Conservation (phyloP, 2,329 filamentous ascomycete species). For the Truncatella angustata region DNA sequence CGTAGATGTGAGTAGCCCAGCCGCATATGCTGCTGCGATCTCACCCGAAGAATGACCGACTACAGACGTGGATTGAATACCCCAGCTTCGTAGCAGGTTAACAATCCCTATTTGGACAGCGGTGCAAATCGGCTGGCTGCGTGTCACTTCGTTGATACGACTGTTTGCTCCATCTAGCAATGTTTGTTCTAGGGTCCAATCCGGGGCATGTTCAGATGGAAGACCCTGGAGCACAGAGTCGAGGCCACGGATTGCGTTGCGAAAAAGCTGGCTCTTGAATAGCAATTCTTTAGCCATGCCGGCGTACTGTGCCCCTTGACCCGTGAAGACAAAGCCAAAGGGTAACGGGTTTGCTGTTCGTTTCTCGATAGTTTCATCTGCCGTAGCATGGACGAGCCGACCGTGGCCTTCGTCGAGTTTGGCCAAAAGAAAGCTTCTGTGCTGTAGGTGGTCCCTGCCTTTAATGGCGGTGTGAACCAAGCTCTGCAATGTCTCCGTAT, state of each 20-base stretch:
- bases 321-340: slow-evolving; percentile 5
- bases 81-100: background rate
- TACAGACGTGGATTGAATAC: background rate
- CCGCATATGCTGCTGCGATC: slow-evolving; percentile 1
- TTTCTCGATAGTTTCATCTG: no score
- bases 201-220: background rate
- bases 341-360: no score
- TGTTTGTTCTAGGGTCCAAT: background rate
- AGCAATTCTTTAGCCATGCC: slow-evolving; percentile 13
- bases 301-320: slow-evolving; percentile 9
- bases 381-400: no score
- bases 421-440: slow-evolving; percentile 8
- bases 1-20: background rate
- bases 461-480: background rate
- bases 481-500: background rate
- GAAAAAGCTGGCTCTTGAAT: background rate
- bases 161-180: background rate
- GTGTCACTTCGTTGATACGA: background rate
- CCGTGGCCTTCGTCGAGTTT: no score
- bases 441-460: background rate
- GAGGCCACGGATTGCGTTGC: background rate
- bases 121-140: slow-evolving; percentile 3
- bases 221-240: background rate
- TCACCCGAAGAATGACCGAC: slow-evolving; percentile 8
- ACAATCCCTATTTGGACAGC: slow-evolving; percentile 1